phyloP scores from a whole-genome alignment of 495 filamentous ascomycete genomes.

The Eremomyces bilateralis region DNA sequence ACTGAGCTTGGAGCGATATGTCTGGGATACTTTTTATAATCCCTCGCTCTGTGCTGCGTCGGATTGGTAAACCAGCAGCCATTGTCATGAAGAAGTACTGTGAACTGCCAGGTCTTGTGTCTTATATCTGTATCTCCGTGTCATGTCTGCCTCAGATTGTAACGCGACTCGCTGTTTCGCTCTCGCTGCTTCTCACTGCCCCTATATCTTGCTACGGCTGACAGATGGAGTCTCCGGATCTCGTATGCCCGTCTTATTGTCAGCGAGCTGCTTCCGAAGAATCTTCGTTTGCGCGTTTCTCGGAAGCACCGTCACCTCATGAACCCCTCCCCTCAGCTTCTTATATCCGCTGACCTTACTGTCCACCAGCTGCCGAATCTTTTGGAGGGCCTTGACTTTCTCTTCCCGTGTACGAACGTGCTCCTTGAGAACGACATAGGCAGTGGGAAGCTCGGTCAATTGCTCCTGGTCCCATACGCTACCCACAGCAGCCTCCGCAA shows the following conservation, averaged over 20 bases:
- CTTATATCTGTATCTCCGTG: no score
- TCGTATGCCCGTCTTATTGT: neutral
- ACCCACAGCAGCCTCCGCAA: conserved; percentile 6
- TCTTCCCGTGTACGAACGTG: conserved; percentile 1
- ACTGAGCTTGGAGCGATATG: no score
- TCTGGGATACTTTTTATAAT: no score
- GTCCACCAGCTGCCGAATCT: conserved; percentile 5
- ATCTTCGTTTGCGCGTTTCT: conserved; percentile 21
- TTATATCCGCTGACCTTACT: conserved; percentile 15
- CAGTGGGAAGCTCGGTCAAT: conserved; percentile 8
- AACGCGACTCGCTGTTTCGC: no score
- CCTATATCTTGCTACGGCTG: no score
- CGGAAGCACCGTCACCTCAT: conserved; percentile 15
- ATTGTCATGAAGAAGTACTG: no score
- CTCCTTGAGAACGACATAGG: conserved; percentile 6
- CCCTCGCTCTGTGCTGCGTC: no score
- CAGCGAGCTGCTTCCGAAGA: conserved; percentile 20
- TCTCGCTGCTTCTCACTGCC: no score
- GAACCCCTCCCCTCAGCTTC: conserved; percentile 20
- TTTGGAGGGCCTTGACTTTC: conserved; percentile 3
- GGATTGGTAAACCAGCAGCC: no score
- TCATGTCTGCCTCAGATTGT: no score
- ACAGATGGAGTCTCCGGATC: no score
- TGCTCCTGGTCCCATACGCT: conserved; percentile 4
- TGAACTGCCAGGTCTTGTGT: no score